A percentile compares a stretch with the other conserved stretches of the same genome.
These are phyloP conservation scores for Serendipita sp. DNA, from an alignment of 768 basidiomycete genomes.

Conservation along the genomic window DNA sequence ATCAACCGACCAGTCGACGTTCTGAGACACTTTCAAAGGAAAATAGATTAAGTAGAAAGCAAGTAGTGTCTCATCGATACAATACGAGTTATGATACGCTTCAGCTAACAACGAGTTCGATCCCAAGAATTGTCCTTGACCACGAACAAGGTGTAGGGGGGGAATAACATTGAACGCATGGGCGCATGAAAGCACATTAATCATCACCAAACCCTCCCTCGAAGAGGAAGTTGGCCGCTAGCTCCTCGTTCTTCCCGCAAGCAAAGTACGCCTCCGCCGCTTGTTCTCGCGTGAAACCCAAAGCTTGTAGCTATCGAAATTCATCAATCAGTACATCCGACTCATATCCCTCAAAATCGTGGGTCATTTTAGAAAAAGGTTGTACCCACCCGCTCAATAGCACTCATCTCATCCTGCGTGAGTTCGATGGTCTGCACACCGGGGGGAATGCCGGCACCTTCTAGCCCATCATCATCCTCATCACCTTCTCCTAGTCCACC, in stretches of 20 bases:
- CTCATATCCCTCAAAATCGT: background rate
- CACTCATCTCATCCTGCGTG: constrained; percentile 73
- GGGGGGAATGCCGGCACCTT: constrained; percentile 20
- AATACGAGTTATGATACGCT: too few species aligned
- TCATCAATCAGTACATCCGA: constrained; percentile 10
- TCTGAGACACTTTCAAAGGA: too few species aligned
- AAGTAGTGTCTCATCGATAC: too few species aligned
- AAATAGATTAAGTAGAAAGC: too few species aligned
- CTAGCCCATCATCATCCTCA: constrained; percentile 19
- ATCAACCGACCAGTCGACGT: too few species aligned
- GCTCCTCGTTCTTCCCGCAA: constrained; percentile 93
- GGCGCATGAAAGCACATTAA: background rate
- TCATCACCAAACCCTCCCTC: constrained; percentile 37
- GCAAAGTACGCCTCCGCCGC: constrained; percentile 87
- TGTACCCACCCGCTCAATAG: constrained; percentile 75
- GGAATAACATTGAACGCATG: too few species aligned
- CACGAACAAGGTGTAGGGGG: too few species aligned
- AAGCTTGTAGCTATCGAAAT: constrained; percentile 51
- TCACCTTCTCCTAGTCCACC: constrained; percentile 22
- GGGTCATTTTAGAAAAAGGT: background rate
- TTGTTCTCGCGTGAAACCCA: constrained; percentile 71
- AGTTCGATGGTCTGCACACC: constrained; percentile 56
- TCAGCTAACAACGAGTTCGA: too few species aligned
- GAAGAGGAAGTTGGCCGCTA: constrained; percentile 89
- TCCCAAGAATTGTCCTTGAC: too few species aligned